Percentiles rank a stretch among this genome's conserved stretches.
Conservation (phyloP, 352 stramenopile species). For the Poterioochromonas sp. region DNA sequence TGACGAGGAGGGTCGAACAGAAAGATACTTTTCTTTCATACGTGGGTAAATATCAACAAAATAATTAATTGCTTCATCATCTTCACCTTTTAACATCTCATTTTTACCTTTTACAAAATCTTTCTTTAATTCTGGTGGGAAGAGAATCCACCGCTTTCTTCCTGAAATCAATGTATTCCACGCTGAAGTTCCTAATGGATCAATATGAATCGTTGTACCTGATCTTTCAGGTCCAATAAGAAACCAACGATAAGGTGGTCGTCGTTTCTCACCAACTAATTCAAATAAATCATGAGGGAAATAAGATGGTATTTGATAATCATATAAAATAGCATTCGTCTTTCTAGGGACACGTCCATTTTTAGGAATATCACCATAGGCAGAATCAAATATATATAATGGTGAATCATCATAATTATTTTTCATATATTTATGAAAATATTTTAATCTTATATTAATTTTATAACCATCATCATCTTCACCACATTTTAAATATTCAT, state of each 20-base stretch:
- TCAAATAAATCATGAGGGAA: slow-evolving; percentile 66
- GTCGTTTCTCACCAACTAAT: slow-evolving; percentile 58
- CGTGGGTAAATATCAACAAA: slow-evolving; percentile 66
- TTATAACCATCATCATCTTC: slow-evolving; percentile 64
- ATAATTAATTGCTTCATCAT: slow-evolving; percentile 74
- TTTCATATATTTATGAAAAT: slow-evolving; percentile 63
- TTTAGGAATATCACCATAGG: slow-evolving; percentile 47
- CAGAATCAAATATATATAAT: slow-evolving; percentile 76
- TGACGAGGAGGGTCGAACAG: too few species aligned
- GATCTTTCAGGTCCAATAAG: slow-evolving; percentile 51
- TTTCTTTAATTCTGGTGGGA: slow-evolving; percentile 69
- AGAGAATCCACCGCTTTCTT: slow-evolving; percentile 91
- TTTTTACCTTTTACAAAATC: slow-evolving; percentile 52
- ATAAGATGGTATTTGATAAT: slow-evolving; percentile 60
- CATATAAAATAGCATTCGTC: slow-evolving; percentile 43
- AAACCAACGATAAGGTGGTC: slow-evolving; percentile 65
- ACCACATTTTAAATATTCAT: slow-evolving; percentile 49
- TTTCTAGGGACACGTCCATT: too few species aligned
- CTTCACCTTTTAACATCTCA: slow-evolving; percentile 59
- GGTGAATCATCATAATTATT: slow-evolving; percentile 67
- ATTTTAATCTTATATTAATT: slow-evolving; percentile 62
- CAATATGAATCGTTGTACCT: slow-evolving; percentile 86
- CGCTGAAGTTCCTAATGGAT: slow-evolving; percentile 84
- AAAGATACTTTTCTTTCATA: slow-evolving; percentile 47
- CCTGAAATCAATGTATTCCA: slow-evolving; percentile 93